Evolutionary conservation across 2,329 filamentous ascomycete species (phyloP), one percentile per base, ranked within the genome.

Genomic region (Remersonia thermophila): DNA sequence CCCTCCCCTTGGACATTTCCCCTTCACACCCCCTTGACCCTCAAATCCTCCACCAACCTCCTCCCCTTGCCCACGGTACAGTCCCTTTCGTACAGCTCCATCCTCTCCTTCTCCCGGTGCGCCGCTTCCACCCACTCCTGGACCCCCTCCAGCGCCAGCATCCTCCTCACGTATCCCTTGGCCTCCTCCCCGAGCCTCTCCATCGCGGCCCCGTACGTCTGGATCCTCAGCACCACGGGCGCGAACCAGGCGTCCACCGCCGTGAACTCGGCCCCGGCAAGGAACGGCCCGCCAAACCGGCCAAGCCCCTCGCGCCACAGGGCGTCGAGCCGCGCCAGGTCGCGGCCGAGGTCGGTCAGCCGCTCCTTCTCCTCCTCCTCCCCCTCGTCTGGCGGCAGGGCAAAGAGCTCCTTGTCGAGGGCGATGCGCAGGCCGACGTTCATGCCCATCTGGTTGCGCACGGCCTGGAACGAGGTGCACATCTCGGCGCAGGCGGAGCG

Each of bases 401-500:
- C n/a, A 0, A 50, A 33, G 9, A 20, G 30, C 7, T 14, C 48
- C 2, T 40, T 34, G 1, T 42, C 49, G 28, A 61, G 37, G 32
- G 58, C 51, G 27, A 65, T 50, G 11, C 62, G 49, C 14, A 63
- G 37, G 0, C 51, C 57, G 3, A 65, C 58, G 36, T 65, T 66
- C 54, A 61, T 60, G 20, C 52, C 47, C 40, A 62, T 65, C 42
- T 65, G 57, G 33, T 58, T 50, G 1, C 65, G 57, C 16, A 68
- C 46, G 13, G 54, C 52, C 3, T 33, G 30, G 42, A 67, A 68
- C 18, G 59, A 51, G 2, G 64, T 54, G 49, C 67, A 63, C 64
- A 68, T 67, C 47, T 66, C 60, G 0, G 64, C 60, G 4, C 59
- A 57, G 7, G 63, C 65, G 18, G 51, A 52, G 27, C 64, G 53